Percentiles rank a stretch among this genome's conserved stretches.
Evolutionary conservation across 1,284 basidiomycete genomes (phyloP).

Genomic region (Melampsora medusae): DNA sequence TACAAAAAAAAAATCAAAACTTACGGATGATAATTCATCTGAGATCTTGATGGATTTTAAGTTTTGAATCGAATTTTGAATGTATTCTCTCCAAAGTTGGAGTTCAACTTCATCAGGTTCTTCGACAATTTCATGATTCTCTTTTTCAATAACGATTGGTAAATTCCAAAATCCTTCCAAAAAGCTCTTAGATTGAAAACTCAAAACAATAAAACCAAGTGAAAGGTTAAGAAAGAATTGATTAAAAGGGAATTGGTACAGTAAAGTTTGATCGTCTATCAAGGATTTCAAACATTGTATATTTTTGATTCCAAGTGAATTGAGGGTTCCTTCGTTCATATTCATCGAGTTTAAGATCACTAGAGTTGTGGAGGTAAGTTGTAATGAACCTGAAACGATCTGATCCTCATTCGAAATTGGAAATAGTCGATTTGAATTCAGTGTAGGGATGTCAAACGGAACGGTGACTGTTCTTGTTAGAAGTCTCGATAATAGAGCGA

Average conservation of each 20-base stretch:
- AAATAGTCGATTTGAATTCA: conserved; percentile 27
- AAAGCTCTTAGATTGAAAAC: conserved; percentile 23
- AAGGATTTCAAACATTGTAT: conserved; percentile 44
- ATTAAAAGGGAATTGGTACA: conserved; percentile 43
- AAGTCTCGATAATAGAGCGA: conserved; percentile 7
- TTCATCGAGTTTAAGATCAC: conserved; percentile 19
- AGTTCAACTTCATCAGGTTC: conserved; percentile 25
- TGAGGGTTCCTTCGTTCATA: conserved; percentile 33
- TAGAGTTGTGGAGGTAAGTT: conserved; percentile 21
- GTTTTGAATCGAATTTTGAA: conserved; percentile 18
- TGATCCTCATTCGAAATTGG: conserved; percentile 31
- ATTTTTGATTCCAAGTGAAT: conserved; percentile 33
- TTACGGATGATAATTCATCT: conserved; percentile 26
- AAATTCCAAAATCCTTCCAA: conserved; percentile 33
- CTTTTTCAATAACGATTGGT: conserved; percentile 11
- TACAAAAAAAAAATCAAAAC: conserved; percentile 18
- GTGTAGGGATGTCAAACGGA: conserved; percentile 12
- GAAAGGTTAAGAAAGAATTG: conserved; percentile 31
- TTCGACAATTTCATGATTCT: not conserved
- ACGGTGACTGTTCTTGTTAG: conserved; percentile 13
- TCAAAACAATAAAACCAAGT: conserved; percentile 5
- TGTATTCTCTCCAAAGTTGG: conserved; percentile 21
- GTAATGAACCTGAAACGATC: conserved; percentile 27
- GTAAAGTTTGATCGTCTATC: conserved; percentile 47
- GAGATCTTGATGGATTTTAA: conserved; percentile 13